Percentiles rank a stretch among this genome's conserved stretches.
Conservation (phyloP, 441 rosid genomes). For the Erodium texanum region DNA sequence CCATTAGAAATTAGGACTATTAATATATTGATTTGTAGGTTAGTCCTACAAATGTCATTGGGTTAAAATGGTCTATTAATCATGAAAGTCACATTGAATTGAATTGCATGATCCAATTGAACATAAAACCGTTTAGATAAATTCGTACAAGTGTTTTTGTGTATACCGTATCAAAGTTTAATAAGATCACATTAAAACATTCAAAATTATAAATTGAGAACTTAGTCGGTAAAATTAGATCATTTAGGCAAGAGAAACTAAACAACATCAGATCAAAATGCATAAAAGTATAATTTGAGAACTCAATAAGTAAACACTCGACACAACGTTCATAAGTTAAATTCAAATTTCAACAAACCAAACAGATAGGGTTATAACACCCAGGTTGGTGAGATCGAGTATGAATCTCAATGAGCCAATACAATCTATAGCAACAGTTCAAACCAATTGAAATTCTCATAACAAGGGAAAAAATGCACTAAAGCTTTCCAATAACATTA, state of each 20-base stretch:
- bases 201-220: not conserved
- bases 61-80: no score
- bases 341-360: not conserved
- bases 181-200: not conserved
- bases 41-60: no score
- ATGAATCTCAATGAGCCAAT: not conserved
- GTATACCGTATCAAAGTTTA: no score
- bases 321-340: not conserved
- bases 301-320: not conserved
- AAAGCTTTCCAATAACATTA: no score
- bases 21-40: no score
- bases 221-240: not conserved
- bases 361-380: not conserved
- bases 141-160: no score
- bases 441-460: not conserved
- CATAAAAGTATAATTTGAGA: not conserved
- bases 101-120: no score
- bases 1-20: no score
- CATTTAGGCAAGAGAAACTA: not conserved
- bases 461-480: no score
- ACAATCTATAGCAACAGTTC: no score
- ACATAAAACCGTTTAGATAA: no score
- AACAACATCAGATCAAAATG: not conserved
- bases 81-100: no score
- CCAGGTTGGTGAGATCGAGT: not conserved